Conservation (phyloP, 2,329 filamentous ascomycete genomes). For the Fusarium tuaranense region DNA sequence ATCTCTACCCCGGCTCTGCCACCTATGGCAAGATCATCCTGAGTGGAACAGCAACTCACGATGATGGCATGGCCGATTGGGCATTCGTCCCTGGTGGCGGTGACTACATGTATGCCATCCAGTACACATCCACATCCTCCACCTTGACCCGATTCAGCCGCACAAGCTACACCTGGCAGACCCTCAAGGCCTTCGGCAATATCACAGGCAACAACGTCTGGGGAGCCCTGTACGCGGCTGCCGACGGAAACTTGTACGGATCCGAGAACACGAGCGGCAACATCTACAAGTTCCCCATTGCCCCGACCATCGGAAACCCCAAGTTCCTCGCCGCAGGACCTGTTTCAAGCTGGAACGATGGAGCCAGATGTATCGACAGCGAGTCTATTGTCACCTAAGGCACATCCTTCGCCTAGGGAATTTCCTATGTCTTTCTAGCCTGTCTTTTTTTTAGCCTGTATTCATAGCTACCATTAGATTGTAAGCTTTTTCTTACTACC, state of each 20-base stretch:
- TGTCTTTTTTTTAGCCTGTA: neutral
- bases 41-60: conserved; percentile 26
- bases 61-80: conserved; percentile 34
- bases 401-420: neutral
- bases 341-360: conserved; percentile 30
- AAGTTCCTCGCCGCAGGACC: conserved; percentile 26
- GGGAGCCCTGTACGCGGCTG: conserved; percentile 36
- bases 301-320: conserved; percentile 22
- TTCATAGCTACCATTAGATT: neutral
- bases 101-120: conserved; percentile 37
- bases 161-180: conserved; percentile 32
- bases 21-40: conserved; percentile 36
- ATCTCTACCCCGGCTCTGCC: conserved; percentile 33
- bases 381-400: conserved; percentile 9
- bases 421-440: conserved; percentile 20
- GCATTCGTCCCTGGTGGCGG: conserved; percentile 42
- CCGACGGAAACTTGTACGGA: conserved; percentile 38
- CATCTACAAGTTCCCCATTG: conserved; percentile 37
- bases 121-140: conserved; percentile 1
- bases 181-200: conserved; percentile 15
- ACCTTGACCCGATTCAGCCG: conserved; percentile 38
- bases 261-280: conserved; percentile 32
- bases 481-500: neutral
- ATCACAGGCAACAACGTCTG: conserved; percentile 31
- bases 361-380: conserved; percentile 39